phyloP scores from a whole-genome alignment of 2,329 filamentous ascomycete genomes.

The Stachybotrys chartarum region DNA sequence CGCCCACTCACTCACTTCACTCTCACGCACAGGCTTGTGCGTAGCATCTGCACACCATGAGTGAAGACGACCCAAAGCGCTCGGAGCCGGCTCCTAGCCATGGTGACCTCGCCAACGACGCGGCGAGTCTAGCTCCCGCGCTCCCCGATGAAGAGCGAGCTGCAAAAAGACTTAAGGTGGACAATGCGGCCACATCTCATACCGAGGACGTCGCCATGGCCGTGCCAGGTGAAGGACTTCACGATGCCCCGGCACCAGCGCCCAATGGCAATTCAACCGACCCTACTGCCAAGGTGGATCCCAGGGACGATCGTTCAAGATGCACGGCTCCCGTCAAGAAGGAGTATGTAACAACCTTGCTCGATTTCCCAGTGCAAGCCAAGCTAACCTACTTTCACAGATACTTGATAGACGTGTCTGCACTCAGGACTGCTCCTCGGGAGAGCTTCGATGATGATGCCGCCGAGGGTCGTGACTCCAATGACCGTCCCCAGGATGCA shows the following conservation, averaged over 20 bases:
- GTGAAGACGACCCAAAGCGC: conserved; percentile 11
- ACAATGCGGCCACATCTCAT: conserved; percentile 18
- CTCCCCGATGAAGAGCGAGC: conserved; percentile 29
- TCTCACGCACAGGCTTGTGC: background rate
- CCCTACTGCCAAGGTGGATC: background rate
- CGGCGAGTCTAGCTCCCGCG: conserved; percentile 2
- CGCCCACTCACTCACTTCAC: background rate
- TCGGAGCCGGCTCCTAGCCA: conserved; percentile 6
- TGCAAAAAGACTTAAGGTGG: conserved; percentile 53
- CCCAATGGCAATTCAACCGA: conserved; percentile 1
- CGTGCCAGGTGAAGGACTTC: conserved; percentile 11
- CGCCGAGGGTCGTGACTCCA: conserved; percentile 34
- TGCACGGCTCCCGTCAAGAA: conserved; percentile 66
- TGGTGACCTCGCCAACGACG: conserved; percentile 2
- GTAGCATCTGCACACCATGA: conserved; percentile 12
- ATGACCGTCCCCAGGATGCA: conserved; percentile 47
- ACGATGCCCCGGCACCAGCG: conserved; percentile 7
- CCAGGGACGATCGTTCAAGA: conserved; percentile 28
- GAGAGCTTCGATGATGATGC: conserved; percentile 37
- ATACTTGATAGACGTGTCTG: conserved; percentile 32
- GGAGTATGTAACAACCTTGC: conserved; percentile 45
- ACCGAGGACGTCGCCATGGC: conserved; percentile 2
- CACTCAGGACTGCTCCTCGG: conserved; percentile 13
- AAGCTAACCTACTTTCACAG: conserved; percentile 15
- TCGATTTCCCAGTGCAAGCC: conserved; percentile 2